Evolutionary conservation across 768 basidiomycete genomes (phyloP), one percentile per base, ranked within the genome.

Genomic region (Pleurotus salmoneostramineus): DNA sequence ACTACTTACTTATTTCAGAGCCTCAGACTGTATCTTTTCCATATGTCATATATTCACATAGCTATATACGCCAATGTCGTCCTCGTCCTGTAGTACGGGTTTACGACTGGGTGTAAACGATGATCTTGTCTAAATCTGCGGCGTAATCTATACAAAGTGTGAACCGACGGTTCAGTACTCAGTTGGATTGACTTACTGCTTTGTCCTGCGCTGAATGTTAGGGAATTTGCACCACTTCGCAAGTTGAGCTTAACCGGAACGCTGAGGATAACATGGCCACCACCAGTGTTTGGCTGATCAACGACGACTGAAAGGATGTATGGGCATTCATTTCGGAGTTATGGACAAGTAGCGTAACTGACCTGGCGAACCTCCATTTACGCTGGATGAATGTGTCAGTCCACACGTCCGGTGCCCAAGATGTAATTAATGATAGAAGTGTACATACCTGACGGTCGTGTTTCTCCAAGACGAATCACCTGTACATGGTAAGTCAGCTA

Each of bases 91-190:
- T n/a, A 40, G n/a, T 40, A 8, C 31, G 11, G 43, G 34, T 50
- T 33, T 44, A 55, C 10, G n/a, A 65, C 63, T 74, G 10, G 63
- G 74, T 76, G 65, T 83, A 85, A 2, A 87, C 83, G 33, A 84
- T 71, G 62, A 85, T 83, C 69, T 78, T 83, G 69, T 85, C 83
- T 40, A 85, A 71, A 62, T 85, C 83, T 8, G 73, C 84, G 11
- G 83, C 84, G 65, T 79, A 85, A 62, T 72, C 83, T 83, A 64
- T 56, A 47, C 35, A 33, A 54, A 12, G 27, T 34, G 10, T 48
- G 51, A 49, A 42, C 15, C 34, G 37, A 60, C 12, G 27, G 40
- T 8, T 10, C 42, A 44, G 31, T 36, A 33, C n/a, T 37, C 14
- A 31, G 15, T 11, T 55, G 33, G n/a, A 31, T 45, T 2, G 12